Evolutionary conservation across 2,329 filamentous ascomycete genomes (phyloP).

Genomic region (Lanzia echinophila): DNA sequence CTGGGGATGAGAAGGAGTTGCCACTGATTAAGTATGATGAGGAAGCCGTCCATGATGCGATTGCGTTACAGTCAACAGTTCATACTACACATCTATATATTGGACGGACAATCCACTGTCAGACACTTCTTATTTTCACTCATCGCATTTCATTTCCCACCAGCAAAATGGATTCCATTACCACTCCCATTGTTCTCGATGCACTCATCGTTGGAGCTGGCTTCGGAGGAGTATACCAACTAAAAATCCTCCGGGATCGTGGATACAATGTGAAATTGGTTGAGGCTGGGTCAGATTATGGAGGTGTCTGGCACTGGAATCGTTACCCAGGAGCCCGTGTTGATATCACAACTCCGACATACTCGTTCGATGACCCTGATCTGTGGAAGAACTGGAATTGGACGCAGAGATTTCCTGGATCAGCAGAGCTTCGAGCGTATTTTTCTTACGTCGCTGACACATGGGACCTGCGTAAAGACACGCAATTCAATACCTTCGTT

Average conservation of each 20-base stretch:
- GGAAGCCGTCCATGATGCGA: too few relatives aligned
- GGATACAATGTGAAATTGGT: slow-evolving; percentile 44
- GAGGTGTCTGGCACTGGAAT: slow-evolving; percentile 42
- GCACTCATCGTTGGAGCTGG: slow-evolving; percentile 26
- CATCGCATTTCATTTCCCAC: too few relatives aligned
- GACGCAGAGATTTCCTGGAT: slow-evolving; percentile 45
- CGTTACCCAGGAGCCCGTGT: slow-evolving; percentile 35
- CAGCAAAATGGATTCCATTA: too few relatives aligned
- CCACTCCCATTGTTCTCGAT: slow-evolving; percentile 20
- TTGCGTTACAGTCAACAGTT: too few relatives aligned
- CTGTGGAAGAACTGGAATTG: slow-evolving; percentile 50
- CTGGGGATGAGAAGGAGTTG: too few relatives aligned
- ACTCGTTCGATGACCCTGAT: slow-evolving; percentile 40
- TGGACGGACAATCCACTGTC: too few relatives aligned
- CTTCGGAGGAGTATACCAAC: slow-evolving; percentile 13
- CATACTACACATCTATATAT: too few relatives aligned
- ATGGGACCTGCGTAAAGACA: slow-evolving; percentile 44
- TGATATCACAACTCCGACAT: slow-evolving; percentile 38
- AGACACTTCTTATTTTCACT: too few relatives aligned
- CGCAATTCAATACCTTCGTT: slow-evolving; percentile 34
- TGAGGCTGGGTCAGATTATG: slow-evolving; percentile 45
- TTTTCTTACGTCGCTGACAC: slow-evolving; percentile 54
- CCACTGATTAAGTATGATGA: too few relatives aligned
- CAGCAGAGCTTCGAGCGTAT: slow-evolving; percentile 47
- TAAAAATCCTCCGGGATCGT: slow-evolving; percentile 36